A percentile compares a stretch with the other conserved stretches of the same genome.
phyloP scores from a whole-genome alignment of 2,329 filamentous ascomycete genomes.

The Neofusicoccum ribis region DNA sequence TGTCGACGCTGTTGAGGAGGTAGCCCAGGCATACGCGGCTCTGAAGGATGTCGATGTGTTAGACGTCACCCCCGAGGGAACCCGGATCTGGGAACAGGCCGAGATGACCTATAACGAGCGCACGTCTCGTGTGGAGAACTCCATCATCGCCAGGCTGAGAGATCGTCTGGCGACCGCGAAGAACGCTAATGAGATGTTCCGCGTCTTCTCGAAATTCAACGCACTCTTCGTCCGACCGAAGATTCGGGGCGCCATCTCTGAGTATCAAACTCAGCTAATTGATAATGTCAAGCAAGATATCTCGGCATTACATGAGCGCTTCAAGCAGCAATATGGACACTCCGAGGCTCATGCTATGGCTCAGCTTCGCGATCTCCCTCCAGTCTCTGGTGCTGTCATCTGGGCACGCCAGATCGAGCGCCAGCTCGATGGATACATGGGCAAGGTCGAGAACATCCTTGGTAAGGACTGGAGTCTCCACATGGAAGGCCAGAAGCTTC shows the following conservation, averaged over 20 bases:
- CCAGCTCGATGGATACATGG: constrained; percentile 95
- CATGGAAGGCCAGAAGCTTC: constrained; percentile 89
- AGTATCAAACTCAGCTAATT: constrained; percentile 97
- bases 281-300: constrained; percentile 98
- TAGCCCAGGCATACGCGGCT: constrained; percentile 89
- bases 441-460: constrained; percentile 97
- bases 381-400: constrained; percentile 94
- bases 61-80: constrained; percentile 87
- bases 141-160: constrained; percentile 90
- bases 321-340: constrained; percentile 98
- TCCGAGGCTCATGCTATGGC: constrained; percentile 98
- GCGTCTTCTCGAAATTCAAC: constrained; percentile 99
- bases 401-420: constrained; percentile 97
- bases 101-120: constrained; percentile 97
- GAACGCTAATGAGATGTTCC: constrained; percentile 99
- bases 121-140: constrained; percentile 95
- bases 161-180: constrained; percentile 94
- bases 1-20: constrained; percentile 94
- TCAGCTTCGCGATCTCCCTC: constrained; percentile 90
- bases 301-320: constrained; percentile 86
- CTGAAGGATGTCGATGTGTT: constrained; percentile 93
- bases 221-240: constrained; percentile 98
- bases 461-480: constrained; percentile 94
- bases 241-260: constrained; percentile 94
- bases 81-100: constrained; percentile 86